These are phyloP conservation scores for Goffeauzyma gilvescens DNA, from an alignment of 768 basidiomycete species.

Conservation along the genomic window DNA sequence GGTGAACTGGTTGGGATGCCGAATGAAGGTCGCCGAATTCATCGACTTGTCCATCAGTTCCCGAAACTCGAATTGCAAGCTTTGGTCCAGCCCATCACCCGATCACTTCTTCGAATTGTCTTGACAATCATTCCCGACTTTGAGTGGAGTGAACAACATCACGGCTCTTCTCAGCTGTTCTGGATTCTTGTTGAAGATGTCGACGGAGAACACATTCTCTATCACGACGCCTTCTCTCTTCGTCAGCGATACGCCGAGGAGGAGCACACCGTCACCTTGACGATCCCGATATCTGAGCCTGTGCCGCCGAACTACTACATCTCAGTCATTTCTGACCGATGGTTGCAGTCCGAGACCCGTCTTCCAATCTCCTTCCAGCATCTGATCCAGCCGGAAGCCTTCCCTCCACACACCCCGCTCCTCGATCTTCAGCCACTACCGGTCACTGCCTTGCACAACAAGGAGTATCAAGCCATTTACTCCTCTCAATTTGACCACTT, in stretches of 20 bases:
- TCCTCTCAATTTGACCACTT: conserved; percentile 59
- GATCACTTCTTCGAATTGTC: conserved; percentile 77
- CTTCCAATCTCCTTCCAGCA: conserved; percentile 95
- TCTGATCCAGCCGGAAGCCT: conserved; percentile 88
- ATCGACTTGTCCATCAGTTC: conserved; percentile 85
- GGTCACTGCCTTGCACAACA: conserved; percentile 76
- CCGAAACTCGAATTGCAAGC: conserved; percentile 90
- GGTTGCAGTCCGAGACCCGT: conserved; percentile 86
- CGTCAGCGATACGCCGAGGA: conserved; percentile 79
- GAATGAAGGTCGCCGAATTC: conserved; percentile 77
- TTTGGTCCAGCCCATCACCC: conserved; percentile 89
- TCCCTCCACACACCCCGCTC: conserved; percentile 77
- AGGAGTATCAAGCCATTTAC: conserved; percentile 76
- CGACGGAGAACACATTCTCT: conserved; percentile 87
- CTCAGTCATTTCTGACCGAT: conserved; percentile 79
- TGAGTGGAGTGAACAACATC: conserved; percentile 89
- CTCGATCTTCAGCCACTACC: conserved; percentile 84
- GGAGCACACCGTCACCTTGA: conserved; percentile 84
- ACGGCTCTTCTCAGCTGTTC: conserved; percentile 74
- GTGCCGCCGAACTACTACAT: conserved; percentile 98
- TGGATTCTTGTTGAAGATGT: conserved; percentile 89
- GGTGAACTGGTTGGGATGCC: conserved; percentile 87
- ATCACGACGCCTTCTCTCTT: conserved; percentile 81
- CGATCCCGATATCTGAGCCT: conserved; percentile 90
- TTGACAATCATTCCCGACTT: conserved; percentile 93